Conservation (phyloP, 768 basidiomycete genomes). For the Cyclocybe cylindracea region DNA sequence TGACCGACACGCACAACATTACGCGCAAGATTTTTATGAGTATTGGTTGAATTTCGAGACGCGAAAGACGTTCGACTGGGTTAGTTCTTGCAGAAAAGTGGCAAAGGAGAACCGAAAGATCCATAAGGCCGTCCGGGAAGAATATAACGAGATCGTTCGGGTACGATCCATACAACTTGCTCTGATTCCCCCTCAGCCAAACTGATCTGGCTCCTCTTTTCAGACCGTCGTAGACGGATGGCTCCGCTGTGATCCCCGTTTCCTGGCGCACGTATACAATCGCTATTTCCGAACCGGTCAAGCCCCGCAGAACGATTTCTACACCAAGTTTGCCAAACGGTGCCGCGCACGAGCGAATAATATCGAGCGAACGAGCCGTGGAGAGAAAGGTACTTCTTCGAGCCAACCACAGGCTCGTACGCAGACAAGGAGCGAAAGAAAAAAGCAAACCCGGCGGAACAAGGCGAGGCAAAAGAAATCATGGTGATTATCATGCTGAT, state of each 20-base stretch:
- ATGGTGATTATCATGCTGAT: neutral
- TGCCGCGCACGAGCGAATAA: neutral
- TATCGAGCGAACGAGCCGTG: neutral
- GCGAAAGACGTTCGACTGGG: constrained; percentile 25
- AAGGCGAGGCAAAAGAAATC: constrained; percentile 7
- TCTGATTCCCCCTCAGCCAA: neutral
- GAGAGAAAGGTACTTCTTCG: neutral
- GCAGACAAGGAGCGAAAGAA: neutral
- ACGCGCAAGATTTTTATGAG: constrained; percentile 20
- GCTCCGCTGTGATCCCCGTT: neutral
- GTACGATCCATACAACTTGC: neutral
- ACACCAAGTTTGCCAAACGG: neutral
- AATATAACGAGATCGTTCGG: constrained; percentile 1
- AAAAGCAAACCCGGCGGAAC: constrained; percentile 4
- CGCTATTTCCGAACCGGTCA: neutral
- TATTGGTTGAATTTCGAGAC: constrained; percentile 25
- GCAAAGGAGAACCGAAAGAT: neutral
- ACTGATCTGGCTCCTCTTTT: neutral
- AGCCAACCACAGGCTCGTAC: too few relatives aligned
- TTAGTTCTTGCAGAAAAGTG: constrained; percentile 3
- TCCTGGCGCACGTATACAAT: neutral
- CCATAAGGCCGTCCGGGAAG: neutral
- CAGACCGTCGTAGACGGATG: neutral
- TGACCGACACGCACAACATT: constrained; percentile 1
- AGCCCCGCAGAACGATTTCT: neutral